Evolutionary conservation across 495 filamentous ascomycete species (phyloP).

Genomic region (Jackrogersella multiformis): DNA sequence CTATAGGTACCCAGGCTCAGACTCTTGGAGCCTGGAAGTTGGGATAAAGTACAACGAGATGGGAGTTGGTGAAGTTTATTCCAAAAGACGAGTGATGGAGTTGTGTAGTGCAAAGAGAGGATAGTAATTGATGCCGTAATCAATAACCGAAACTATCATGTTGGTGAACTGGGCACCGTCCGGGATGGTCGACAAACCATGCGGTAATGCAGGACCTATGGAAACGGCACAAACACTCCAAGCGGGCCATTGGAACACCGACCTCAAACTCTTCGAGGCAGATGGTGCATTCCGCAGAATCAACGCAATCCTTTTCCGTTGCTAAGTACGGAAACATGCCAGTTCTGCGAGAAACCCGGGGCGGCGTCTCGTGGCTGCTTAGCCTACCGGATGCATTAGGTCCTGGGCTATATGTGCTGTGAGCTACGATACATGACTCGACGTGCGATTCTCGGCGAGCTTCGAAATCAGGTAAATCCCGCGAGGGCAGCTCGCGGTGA

Average conservation of each 20-base stretch:
- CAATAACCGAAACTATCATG: constrained; percentile 61
- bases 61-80: background rate
- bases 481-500: constrained; percentile 75
- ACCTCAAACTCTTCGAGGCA: constrained; percentile 96
- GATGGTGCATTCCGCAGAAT: constrained; percentile 87
- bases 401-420: constrained; percentile 51
- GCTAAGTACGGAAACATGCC: constrained; percentile 74
- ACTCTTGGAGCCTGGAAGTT: background rate
- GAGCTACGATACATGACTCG: constrained; percentile 72
- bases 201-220: constrained; percentile 73
- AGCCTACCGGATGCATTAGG: constrained; percentile 5
- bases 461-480: constrained; percentile 66
- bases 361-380: constrained; percentile 35
- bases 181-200: constrained; percentile 63
- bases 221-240: constrained; percentile 95
- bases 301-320: constrained; percentile 90
- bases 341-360: constrained; percentile 50
- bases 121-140: background rate
- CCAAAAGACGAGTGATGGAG: no score
- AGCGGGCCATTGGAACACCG: constrained; percentile 79
- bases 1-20: background rate
- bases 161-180: constrained; percentile 65
- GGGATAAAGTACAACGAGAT: constrained; percentile 2
- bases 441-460: constrained; percentile 79
- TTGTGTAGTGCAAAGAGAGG: background rate